Base-by-base conservation (phyloP, 495 filamentous ascomycete species). In the Penicillium taxi region DNA sequence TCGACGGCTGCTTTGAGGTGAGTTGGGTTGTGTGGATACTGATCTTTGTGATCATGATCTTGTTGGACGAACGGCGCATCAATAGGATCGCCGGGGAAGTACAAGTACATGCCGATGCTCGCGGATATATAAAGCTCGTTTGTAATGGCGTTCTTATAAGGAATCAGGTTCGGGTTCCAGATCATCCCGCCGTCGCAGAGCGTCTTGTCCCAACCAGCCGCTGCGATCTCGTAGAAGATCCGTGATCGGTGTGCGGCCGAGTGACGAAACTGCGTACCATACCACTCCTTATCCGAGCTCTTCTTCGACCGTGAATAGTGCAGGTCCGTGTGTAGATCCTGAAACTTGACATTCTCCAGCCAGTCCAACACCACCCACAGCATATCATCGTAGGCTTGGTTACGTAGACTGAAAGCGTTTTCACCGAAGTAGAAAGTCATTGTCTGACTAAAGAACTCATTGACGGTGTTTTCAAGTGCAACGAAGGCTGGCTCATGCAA, bases 91-190 rank as follows among this genome's bases (percentile, higher is more conserved):
- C 87, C 87, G 0, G 88, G 86, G 53, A 86, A 91, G 55, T 91
- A 74, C 3, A 93, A 73, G 54, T 93, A 98, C 91, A 98, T 96
- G 14, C 68, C 73, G 29, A 93, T 74, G 31, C 81, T 87, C 1
- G 85, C 86, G 0, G 87, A 66, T 36, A 96, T 85, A 52, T 69
- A 96, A 6, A 96, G 72, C 53, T 96, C 79, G 53, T 98, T 98
- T 20, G 91, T 98, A 45, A 98, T 90, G 38, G 91, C 88, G 51
- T 98, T 98, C 57, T 96, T 98, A 61, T 98, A 96, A 0, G 90
- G 87, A 14, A 64, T 58, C 26, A 94, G 61, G 32, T 76, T 72
- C 4, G 86, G 91, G 32, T 79, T 91, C 91, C 91, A 98, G 32
- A 81, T 68, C 87, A 98, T 95, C 2, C 91, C 91, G 11, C 91